phyloP scores from a whole-genome alignment of 108 stramenopile genomes.

The Phaeodactylum tricornutum region DNA sequence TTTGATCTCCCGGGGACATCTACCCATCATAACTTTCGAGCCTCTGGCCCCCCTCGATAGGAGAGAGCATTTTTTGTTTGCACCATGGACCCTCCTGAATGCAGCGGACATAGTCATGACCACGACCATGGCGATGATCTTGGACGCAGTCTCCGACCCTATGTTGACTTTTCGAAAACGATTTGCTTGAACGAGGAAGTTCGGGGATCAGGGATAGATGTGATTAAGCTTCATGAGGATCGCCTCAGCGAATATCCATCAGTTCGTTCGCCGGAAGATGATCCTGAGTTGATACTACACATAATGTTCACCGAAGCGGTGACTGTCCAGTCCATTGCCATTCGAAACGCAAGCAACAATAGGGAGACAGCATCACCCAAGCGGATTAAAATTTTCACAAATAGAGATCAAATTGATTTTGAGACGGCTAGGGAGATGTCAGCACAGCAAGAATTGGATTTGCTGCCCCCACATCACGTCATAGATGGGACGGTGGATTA shows the following conservation, averaged over 20 bases:
- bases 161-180: constrained; percentile 45
- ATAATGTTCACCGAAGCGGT: constrained; percentile 79
- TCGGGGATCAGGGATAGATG: constrained; percentile 27
- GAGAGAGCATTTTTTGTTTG: no score
- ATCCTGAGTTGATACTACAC: constrained; percentile 64
- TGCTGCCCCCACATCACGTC: constrained; percentile 62
- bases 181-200: constrained; percentile 73
- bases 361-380: constrained; percentile 36
- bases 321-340: constrained; percentile 39
- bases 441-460: constrained; percentile 34
- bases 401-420: constrained; percentile 77
- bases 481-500: constrained; percentile 74
- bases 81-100: constrained; percentile 49
- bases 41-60: no score
- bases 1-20: no score
- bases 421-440: constrained; percentile 68
- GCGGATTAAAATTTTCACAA: constrained; percentile 47
- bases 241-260: constrained; percentile 42
- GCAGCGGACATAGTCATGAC: constrained; percentile 77
- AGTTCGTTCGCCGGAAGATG: constrained; percentile 57
- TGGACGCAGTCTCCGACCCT: constrained; percentile 56
- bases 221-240: constrained; percentile 77
- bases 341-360: constrained; percentile 15
- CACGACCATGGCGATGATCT: constrained; percentile 65
- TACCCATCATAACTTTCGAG: no score